Base-by-base conservation (phyloP, 2,329 filamentous ascomycete species). In the Cercospora zeae-maydis region DNA sequence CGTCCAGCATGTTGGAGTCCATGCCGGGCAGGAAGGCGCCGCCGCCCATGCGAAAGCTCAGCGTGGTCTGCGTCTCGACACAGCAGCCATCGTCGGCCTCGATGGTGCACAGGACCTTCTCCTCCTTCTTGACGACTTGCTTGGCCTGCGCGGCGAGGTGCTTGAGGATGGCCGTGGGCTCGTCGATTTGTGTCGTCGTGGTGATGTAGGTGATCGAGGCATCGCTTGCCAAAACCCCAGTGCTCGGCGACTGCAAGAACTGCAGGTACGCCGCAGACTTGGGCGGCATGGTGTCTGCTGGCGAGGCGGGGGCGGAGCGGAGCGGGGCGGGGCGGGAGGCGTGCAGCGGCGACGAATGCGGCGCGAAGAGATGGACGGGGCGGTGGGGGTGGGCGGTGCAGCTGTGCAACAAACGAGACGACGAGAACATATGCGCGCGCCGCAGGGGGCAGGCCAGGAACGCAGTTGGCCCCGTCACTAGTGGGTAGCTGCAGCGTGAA, bases 1-100 rank as follows among this genome's bases (percentile, higher is more conserved):
- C 92, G 61, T 90, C 82, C 63, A 99, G 80, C 76, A 98, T 96
- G 80, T 97, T 97, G 81, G 97, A 92, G 73, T 98, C 93, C 54
- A 99, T 82, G 53, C 87, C 87, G 4, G 93, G 93, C 61, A 98
- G 84, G 79, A 95, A 98, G 67, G 88, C 84, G 67, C 92, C 93
- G 68, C 93, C 95, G 67, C 89, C 88, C 66, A 83, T 86, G 61
- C 88, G 75, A 76, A 99, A 97, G 74, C 96, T 89, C 53, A 98
- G 78, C 1, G 86, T 87, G 24, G 91, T 95, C 73, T 96, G 89
- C 53, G 92, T 82, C 77, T 98, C 93, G 63, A 91, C 74, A 61
- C 87, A 90, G 68, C 96, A 78, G 49, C 86, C 85, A 76, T 86
- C 84, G 61, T 82, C 76, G 65, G 87, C 87, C 75, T 96, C 90